phyloP scores from a whole-genome alignment of 2,329 filamentous ascomycete species.

The Tolypocladium inflatum region DNA sequence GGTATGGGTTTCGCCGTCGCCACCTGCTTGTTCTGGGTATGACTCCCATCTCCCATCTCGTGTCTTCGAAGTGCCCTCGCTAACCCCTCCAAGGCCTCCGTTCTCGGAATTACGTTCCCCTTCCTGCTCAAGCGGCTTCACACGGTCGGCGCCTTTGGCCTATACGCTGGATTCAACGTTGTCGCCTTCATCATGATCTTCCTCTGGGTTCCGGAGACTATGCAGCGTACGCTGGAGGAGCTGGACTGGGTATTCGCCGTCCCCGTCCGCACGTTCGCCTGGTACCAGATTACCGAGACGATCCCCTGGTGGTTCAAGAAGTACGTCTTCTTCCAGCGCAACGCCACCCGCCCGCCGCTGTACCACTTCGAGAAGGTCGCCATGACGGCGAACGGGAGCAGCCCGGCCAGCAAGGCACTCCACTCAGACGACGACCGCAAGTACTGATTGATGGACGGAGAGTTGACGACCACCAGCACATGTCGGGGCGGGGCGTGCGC shows the following conservation, averaged over 20 bases:
- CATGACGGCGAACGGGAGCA: not conserved
- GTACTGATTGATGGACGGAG: not conserved
- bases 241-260: conserved; percentile 42
- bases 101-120: conserved; percentile 43
- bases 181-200: conserved; percentile 47
- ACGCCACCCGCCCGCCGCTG: conserved; percentile 22
- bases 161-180: conserved; percentile 47
- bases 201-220: conserved; percentile 39
- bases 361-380: conserved; percentile 24
- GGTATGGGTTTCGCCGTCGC: conserved; percentile 56
- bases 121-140: conserved; percentile 29
- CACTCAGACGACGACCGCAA: not conserved
- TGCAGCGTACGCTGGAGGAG: conserved; percentile 40
- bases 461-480: not conserved
- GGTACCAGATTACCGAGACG: conserved; percentile 23
- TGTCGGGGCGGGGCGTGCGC: not conserved
- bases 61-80: not conserved
- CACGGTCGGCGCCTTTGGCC: conserved; percentile 30
- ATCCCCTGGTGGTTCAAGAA: conserved; percentile 23
- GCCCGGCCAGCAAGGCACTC: not conserved
- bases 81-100: conserved; percentile 20
- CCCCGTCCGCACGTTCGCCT: conserved; percentile 30
- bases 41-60: not conserved
- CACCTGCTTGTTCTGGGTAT: conserved; percentile 43
- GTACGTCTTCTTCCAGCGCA: conserved; percentile 21